Percentiles rank a stretch among this genome's conserved stretches.
These are phyloP conservation scores for Orbilia javanica DNA, from an alignment of 2,329 filamentous ascomycete genomes.

Conservation along the genomic window DNA sequence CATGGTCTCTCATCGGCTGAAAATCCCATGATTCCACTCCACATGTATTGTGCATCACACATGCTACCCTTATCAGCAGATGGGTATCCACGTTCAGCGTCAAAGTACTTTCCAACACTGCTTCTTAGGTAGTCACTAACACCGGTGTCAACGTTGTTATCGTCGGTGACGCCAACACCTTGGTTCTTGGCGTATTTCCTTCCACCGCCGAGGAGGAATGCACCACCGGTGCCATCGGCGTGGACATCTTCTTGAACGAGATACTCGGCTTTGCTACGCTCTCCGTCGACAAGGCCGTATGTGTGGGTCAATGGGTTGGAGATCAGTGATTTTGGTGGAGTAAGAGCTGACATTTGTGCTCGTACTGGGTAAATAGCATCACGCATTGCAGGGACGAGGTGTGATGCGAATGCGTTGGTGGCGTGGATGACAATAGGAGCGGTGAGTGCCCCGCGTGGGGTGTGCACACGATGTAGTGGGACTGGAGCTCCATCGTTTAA, in stretches of 20 bases:
- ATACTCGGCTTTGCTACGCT: constrained; percentile 75
- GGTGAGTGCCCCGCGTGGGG: constrained; percentile 66
- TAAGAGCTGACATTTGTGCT: constrained; percentile 78
- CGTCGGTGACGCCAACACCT: constrained; percentile 73
- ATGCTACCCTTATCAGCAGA: constrained; percentile 65
- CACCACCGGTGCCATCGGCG: constrained; percentile 66
- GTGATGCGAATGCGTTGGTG: constrained; percentile 86
- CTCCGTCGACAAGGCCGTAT: constrained; percentile 74
- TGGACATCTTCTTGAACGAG: constrained; percentile 76
- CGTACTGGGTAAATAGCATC: constrained; percentile 81
- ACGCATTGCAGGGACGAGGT: constrained; percentile 76
- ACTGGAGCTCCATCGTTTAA: constrained; percentile 53
- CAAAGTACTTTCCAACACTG: constrained; percentile 67
- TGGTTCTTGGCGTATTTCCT: constrained; percentile 71
- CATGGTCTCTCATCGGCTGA: constrained; percentile 76
- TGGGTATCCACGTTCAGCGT: constrained; percentile 62
- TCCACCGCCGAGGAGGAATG: constrained; percentile 80
- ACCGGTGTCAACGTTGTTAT: constrained; percentile 70
- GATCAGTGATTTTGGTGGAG: constrained; percentile 68
- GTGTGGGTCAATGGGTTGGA: constrained; percentile 70
- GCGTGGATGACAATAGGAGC: constrained; percentile 74
- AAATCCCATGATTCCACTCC: constrained; percentile 86
- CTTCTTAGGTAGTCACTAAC: constrained; percentile 72
- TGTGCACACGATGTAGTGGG: constrained; percentile 66
- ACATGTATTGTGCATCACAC: constrained; percentile 69